Base-by-base conservation (phyloP, 2,329 filamentous ascomycete genomes). In the Cladosporium cucumerinum region DNA sequence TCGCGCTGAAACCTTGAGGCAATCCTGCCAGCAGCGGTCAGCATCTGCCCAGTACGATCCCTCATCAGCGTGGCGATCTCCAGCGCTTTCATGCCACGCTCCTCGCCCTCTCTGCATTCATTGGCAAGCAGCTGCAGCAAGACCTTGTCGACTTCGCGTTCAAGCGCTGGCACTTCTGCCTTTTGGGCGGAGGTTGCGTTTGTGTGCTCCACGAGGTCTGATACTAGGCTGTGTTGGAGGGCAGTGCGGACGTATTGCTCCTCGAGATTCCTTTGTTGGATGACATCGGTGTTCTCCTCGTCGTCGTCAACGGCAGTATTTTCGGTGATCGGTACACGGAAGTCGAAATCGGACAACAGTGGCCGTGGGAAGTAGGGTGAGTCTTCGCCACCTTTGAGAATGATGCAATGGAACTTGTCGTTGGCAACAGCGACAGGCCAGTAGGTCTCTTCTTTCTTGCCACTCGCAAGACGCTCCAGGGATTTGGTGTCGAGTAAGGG, bases 321-420 rank as follows among this genome's bases (percentile, higher is more conserved):
- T 7, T 69, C 63, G 3, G 86, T 86, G 36, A 97, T 81, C 0
- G 96, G 95, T 21, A 99, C 86, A 51, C 89, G 87, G 76, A 99
- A 96, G 57, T 93, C 91, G 74, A 99, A 99, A 76, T 99, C 95
- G 49, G 89, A 93, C 39, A 99, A 88, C 43, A 97, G 82, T 2
- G 92, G 93, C 11, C 91, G 88, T 12, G 92, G 95, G 79, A 94
- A 98, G 80, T 95, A 97, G 0, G 94, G 93, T 74, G 97, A 92
- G 74, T 89, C 86, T 75, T 99, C 95, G 39, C 90, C 91, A 68
- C 95, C 95, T 80, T 99, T 99, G 74, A 99, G 88, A 72, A 99
- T 98, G 79, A 99, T 97, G 80, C 96, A 99, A 82, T 98, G 94
- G 78, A 99, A 99, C 73, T 90, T 94, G 73, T 90, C 85, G 72